phyloP scores from a whole-genome alignment of 2,329 filamentous ascomycete genomes.

The Grosmannia huntii region DNA sequence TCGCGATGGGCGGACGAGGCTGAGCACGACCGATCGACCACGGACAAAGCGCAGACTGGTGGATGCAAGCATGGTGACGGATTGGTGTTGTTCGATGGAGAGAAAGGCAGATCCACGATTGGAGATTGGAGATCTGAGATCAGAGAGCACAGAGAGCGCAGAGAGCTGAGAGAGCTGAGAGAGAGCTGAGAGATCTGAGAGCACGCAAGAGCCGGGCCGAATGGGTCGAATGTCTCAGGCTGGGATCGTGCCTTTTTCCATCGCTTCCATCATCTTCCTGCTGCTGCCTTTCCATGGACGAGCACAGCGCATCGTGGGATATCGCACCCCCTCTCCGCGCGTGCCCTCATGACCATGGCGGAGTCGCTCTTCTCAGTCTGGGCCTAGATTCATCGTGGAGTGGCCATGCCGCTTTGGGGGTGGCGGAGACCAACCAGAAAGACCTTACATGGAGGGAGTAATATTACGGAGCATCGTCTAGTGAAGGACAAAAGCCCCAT shows the following conservation, averaged over 20 bases:
- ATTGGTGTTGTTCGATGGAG: background rate
- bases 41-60: background rate
- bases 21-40: background rate
- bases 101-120: no score
- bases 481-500: background rate
- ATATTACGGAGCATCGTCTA: no score
- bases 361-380: background rate
- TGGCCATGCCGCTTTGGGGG: background rate
- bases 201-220: no score
- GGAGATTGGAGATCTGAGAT: no score
- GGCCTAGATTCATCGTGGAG: background rate
- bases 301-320: background rate
- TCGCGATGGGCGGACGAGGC: background rate
- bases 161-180: no score
- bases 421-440: background rate
- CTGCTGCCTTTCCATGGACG: background rate
- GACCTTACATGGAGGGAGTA: background rate
- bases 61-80: background rate
- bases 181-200: no score
- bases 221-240: no score
- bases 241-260: no score
- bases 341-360: background rate
- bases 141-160: no score
- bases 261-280: background rate
- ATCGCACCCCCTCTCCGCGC: background rate